phyloP scores from a whole-genome alignment of 371 early-diverging fungal species.

The Syncephalastrum racemosum region DNA sequence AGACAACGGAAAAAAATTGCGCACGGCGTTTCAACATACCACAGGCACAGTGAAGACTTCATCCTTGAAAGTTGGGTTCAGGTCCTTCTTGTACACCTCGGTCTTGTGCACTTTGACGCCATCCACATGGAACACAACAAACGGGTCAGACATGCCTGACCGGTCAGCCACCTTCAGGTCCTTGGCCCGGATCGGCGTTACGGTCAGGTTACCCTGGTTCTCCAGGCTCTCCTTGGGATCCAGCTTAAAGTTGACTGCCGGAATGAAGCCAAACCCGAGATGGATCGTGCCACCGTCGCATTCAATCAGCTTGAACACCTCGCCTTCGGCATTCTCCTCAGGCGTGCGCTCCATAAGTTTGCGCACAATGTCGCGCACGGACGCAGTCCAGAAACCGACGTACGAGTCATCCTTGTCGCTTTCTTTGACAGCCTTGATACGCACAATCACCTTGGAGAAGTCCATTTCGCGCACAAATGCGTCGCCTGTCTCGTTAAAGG shows the following conservation, averaged over 20 bases:
- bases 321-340: slow-evolving; percentile 22
- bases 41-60: slow-evolving; percentile 73
- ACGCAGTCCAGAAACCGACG: slow-evolving; percentile 18
- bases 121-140: slow-evolving; percentile 68
- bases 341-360: slow-evolving; percentile 25
- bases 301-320: slow-evolving; percentile 24
- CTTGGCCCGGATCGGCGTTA: slow-evolving; percentile 40
- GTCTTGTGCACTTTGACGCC: slow-evolving; percentile 81
- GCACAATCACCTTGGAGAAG: slow-evolving; percentile 40
- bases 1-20: neutral
- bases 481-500: slow-evolving; percentile 44
- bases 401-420: slow-evolving; percentile 36
- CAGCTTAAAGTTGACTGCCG: slow-evolving; percentile 44
- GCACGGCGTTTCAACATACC: slow-evolving; percentile 13
- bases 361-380: slow-evolving; percentile 34
- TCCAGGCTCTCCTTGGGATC: slow-evolving; percentile 50
- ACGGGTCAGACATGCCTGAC: slow-evolving; percentile 81
- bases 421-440: slow-evolving; percentile 33
- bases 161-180: slow-evolving; percentile 54
- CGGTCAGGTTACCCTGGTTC: slow-evolving; percentile 50
- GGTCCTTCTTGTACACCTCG: slow-evolving; percentile 73
- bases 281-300: slow-evolving; percentile 29
- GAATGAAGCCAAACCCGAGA: slow-evolving; percentile 38
- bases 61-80: slow-evolving; percentile 82
- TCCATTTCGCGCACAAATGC: slow-evolving; percentile 54